Percentiles rank a stretch among this genome's conserved stretches.
Conservation (phyloP, 163 green algal genomes). For the Trebouxia gelatinosa region DNA sequence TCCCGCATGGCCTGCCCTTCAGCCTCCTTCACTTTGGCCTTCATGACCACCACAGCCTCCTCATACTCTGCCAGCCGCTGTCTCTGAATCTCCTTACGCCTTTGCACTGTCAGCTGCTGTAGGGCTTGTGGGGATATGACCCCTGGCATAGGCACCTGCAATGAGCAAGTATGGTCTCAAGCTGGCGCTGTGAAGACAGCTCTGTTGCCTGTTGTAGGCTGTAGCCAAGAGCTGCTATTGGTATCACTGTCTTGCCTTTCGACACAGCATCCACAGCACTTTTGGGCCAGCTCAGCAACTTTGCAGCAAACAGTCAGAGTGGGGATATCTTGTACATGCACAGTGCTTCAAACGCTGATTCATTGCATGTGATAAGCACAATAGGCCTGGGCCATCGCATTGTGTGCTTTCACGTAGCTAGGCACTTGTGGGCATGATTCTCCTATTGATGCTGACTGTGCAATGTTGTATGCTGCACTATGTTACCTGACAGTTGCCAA, state of each 20-base stretch:
- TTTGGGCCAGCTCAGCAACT: no score
- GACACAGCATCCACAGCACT: neutral
- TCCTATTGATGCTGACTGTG: no score
- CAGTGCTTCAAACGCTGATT: no score
- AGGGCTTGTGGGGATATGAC: conserved; percentile 46
- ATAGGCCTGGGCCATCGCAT: no score
- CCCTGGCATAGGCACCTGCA: conserved; percentile 3
- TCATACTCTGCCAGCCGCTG: conserved; percentile 66
- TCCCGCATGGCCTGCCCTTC: conserved; percentile 92
- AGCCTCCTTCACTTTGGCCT: conserved; percentile 72
- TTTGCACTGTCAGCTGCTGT: conserved; percentile 61
- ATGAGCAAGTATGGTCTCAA: neutral
- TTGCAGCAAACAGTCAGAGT: no score
- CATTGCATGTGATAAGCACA: no score
- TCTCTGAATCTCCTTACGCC: conserved; percentile 73
- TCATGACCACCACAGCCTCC: conserved; percentile 63
- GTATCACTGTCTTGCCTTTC: neutral
- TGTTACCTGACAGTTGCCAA: no score
- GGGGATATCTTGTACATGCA: no score
- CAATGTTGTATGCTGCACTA: no score
- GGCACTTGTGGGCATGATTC: no score
- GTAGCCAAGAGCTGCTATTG: neutral
- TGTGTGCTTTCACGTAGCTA: no score
- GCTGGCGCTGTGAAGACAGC: neutral
- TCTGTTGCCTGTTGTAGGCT: neutral